A percentile compares a stretch with the other conserved stretches of the same genome.
Evolutionary conservation across 2,329 filamentous ascomycete species (phyloP).

Genomic region (Neodidymelliopsis sp.): DNA sequence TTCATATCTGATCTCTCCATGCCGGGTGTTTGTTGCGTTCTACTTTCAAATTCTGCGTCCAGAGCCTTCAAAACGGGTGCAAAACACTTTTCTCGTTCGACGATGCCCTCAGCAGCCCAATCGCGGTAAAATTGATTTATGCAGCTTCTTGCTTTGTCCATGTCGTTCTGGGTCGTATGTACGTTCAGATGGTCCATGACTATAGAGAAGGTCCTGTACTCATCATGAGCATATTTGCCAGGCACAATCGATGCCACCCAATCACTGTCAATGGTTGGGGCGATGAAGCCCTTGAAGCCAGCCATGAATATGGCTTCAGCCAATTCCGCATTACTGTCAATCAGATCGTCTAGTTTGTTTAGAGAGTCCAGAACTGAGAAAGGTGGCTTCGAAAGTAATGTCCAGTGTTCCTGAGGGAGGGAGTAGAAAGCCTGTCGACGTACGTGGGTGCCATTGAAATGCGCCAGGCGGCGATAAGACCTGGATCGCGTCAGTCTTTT

Average conservation of each 20-base stretch:
- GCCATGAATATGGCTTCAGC: slow-evolving; percentile 76
- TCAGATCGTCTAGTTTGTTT: slow-evolving; percentile 81
- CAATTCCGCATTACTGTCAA: slow-evolving; percentile 85
- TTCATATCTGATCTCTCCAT: slow-evolving; percentile 56
- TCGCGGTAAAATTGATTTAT: slow-evolving; percentile 94
- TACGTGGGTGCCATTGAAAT: slow-evolving; percentile 89
- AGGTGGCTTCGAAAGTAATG: slow-evolving; percentile 79
- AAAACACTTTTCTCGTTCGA: slow-evolving; percentile 80
- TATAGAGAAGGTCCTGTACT: slow-evolving; percentile 44
- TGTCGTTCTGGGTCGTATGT: slow-evolving; percentile 73
- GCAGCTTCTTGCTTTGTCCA: slow-evolving; percentile 92
- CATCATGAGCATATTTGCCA: slow-evolving; percentile 37
- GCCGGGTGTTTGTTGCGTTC: slow-evolving; percentile 19
- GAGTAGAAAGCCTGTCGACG: slow-evolving; percentile 94
- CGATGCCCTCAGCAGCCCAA: slow-evolving; percentile 81
- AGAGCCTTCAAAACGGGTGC: slow-evolving; percentile 75
- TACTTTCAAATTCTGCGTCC: slow-evolving; percentile 53
- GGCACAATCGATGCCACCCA: slow-evolving; percentile 44
- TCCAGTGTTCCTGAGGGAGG: slow-evolving; percentile 82
- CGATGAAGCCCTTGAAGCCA: slow-evolving; percentile 45
- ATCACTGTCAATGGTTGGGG: slow-evolving; percentile 40
- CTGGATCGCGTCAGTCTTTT: slow-evolving; percentile 53
- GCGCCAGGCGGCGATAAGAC: slow-evolving; percentile 83
- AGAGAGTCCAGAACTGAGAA: slow-evolving; percentile 85
- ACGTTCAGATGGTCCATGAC: slow-evolving; percentile 72